These are phyloP conservation scores for Cyclotella atomus DNA, from an alignment of 108 stramenopile genomes.

Conservation along the genomic window DNA sequence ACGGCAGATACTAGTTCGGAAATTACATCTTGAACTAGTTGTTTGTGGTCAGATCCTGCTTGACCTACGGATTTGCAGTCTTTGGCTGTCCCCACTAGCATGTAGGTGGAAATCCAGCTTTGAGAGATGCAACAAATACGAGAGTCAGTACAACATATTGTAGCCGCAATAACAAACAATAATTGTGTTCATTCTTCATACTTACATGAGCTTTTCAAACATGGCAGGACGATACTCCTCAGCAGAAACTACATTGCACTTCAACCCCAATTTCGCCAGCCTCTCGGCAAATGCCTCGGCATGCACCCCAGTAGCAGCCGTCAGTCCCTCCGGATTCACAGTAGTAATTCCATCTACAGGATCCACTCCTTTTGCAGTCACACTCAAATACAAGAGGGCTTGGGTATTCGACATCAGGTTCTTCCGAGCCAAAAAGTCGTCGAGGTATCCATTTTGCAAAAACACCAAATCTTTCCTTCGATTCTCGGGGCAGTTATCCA, in stretches of 20 bases:
- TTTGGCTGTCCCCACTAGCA: conserved; percentile 87
- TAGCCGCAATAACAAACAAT: neutral
- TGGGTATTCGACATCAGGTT: conserved; percentile 84
- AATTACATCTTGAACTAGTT: conserved; percentile 68
- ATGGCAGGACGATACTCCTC: conserved; percentile 73
- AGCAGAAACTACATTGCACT: conserved; percentile 76
- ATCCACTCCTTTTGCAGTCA: conserved; percentile 77
- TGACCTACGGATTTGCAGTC: conserved; percentile 81
- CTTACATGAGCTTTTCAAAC: conserved; percentile 93
- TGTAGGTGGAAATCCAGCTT: conserved; percentile 92
- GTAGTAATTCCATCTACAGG: conserved; percentile 92
- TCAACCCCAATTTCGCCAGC: conserved; percentile 68
- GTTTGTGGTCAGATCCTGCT: conserved; percentile 65
- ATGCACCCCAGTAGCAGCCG: conserved; percentile 86
- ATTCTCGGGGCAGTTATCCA: conserved; percentile 74
- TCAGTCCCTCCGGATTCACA: conserved; percentile 91
- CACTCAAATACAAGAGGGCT: conserved; percentile 86
- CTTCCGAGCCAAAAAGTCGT: conserved; percentile 68
- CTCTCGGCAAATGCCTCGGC: conserved; percentile 82
- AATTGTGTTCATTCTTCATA: conserved; percentile 14
- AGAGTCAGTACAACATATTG: neutral
- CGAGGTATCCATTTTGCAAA: conserved; percentile 93
- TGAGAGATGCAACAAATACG: neutral
- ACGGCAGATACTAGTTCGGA: conserved; percentile 68
- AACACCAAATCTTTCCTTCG: conserved; percentile 90